Evolutionary conservation across 2,329 filamentous ascomycete species (phyloP), one percentile per base, ranked within the genome.

Genomic region (Alternaria sp.): DNA sequence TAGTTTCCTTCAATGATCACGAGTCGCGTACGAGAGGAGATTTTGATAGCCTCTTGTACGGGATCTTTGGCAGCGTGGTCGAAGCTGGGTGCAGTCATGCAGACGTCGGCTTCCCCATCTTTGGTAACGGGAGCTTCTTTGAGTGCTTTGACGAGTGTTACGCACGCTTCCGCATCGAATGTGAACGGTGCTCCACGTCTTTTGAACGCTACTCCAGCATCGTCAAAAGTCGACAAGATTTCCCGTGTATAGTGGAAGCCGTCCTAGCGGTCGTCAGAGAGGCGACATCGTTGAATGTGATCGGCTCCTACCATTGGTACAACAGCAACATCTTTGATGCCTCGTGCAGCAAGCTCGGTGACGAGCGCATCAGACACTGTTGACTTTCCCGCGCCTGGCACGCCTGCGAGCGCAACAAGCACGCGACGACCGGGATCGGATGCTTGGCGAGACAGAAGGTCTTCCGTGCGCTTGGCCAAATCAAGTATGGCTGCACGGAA

Each of bases 1-100:
- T 72, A 72, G 13, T 72, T 72, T 4, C 70, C 70, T 39, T 72
- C 70, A 3, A 71, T 39, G 8, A 72, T 68, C 13, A 71, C 51
- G 7, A 72, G 31, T 8, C 65, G 67, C 14, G 56, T 68, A 5
- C 58, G 60, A 31, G 68, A 67, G 41, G 70, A 69, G 33, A 72
- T 59, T 2, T 49, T 41, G 9, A 70, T 65, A 3, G 58, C 66
- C 29, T 65, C 50, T 29, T 60, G 41, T 5, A 69, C 51, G 2
- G 68, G 68, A 44, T 72, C 70, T 29, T 72, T 68, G 3, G 63
- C 50, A 3, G 66, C 65, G 54, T 72, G 70, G 52, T 71, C 68
- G 51, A 72, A 72, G 48, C 65, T 65, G 2, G 70, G 68, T 14
- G 65, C 69, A 54, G 58, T 48, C 3, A 70, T 51, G 21, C 57